Conservation (phyloP, 331 rosid species). For the Erythrophleum ivorense region DNA sequence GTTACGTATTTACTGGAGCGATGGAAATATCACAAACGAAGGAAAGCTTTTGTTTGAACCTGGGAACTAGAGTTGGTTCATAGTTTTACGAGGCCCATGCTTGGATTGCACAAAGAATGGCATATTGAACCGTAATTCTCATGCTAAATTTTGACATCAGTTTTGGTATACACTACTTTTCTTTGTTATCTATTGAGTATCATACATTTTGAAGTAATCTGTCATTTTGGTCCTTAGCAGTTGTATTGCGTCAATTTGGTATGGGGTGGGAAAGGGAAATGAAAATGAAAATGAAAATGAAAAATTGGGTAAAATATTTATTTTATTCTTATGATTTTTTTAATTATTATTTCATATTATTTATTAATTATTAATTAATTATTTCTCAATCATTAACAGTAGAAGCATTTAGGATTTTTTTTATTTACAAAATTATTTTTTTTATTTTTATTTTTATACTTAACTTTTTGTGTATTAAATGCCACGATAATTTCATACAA, state of each 20-base stretch:
- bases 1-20: slow-evolving; percentile 44
- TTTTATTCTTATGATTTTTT: too few relatives aligned
- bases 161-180: neutral
- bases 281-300: too few relatives aligned
- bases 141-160: neutral
- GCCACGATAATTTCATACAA: too few relatives aligned
- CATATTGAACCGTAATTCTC: neutral
- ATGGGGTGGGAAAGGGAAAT: too few relatives aligned
- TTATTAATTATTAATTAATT: too few relatives aligned
- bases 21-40: slow-evolving; percentile 56
- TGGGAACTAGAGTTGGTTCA: neutral
- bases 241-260: neutral
- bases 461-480: too few relatives aligned
- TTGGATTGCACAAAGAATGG: neutral
- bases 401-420: too few relatives aligned
- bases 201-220: neutral
- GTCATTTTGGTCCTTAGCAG: neutral
- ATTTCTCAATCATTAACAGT: too few relatives aligned
- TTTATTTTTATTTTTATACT: too few relatives aligned
- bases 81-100: neutral
- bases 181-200: neutral
- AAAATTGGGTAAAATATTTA: too few relatives aligned
- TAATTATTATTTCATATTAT: too few relatives aligned
- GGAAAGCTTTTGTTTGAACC: neutral
- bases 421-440: too few relatives aligned